Base-by-base conservation (phyloP, 2,329 filamentous ascomycete genomes). In the Paecilomyces sp. region DNA sequence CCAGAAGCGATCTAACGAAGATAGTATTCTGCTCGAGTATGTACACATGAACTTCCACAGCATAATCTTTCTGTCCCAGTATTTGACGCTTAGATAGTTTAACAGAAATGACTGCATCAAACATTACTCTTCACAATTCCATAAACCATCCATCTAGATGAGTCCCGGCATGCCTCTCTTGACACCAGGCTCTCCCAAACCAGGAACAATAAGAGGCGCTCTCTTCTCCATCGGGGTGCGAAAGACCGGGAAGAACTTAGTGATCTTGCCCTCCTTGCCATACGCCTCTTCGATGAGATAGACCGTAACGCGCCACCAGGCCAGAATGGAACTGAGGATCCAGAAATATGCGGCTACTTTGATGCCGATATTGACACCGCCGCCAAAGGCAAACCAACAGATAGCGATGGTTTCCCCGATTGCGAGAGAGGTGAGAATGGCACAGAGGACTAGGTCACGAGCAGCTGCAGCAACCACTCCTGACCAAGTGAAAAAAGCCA, bases 211-310 rank as follows among this genome's bases (percentile, higher is more conserved):
- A 41, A 61, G 56, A n/a, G 64, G 62, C 24, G 60, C 61, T 13
- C 58, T 24, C 64, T 64, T 66, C 59, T 66, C 65, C 11, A 50
- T 51, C 11, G 59, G 9, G 30, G 64, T 64, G 30, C 64, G 58
- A 28, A 61, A 60, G 22, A 66, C 60, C 33, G 64, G 64, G 62
- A 65, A 66, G 63, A 64, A 64, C 61, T 64, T 66, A 28, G 63
- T 60, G 51, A 54, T 47, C 36, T 18, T 36, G 11, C 30, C 12
- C 4, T 47, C 13, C 9, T 57, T 54, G 13, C 62, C 61, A 59
- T 66, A 67, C 3, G 64, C 64, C 57, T 67, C 65, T 55, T 67
- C 65, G 24, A 67, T 57, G 22, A 67, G 31, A 30, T 67, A 67
- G 3, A 66, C 65, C 0, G 64, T 66, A 0, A 65, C 61, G 24